phyloP scores from a whole-genome alignment of 2,329 filamentous ascomycete genomes.

The Penicillium expansum region DNA sequence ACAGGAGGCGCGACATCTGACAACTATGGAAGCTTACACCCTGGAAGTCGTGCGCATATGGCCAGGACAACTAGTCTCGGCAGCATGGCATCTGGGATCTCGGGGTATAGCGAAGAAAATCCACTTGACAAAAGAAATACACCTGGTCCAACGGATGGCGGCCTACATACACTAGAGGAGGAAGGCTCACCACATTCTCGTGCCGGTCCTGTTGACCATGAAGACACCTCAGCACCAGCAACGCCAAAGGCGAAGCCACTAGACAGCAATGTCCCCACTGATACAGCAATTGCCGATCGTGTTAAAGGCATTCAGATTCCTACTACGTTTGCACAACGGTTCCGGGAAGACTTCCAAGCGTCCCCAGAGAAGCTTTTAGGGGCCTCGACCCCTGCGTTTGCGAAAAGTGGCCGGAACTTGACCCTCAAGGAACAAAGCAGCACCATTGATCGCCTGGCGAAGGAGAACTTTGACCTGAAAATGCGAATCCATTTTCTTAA shows the following conservation, averaged over 20 bases:
- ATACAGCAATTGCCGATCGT: conserved; percentile 84
- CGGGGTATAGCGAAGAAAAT: conserved; percentile 53
- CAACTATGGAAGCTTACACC: conserved; percentile 22
- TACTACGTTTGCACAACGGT: conserved; percentile 81
- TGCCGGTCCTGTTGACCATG: conserved; percentile 38
- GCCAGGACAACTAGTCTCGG: conserved; percentile 80
- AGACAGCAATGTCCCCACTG: conserved; percentile 66
- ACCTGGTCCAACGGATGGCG: conserved; percentile 44
- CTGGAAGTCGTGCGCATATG: conserved; percentile 47
- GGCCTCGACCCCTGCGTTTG: conserved; percentile 50
- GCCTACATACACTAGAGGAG: conserved; percentile 60
- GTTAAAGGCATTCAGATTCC: conserved; percentile 89
- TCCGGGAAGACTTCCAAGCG: conserved; percentile 66
- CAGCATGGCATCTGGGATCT: conserved; percentile 77
- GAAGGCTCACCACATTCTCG: conserved; percentile 40
- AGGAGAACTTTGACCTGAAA: conserved; percentile 97
- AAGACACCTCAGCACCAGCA: conserved; percentile 55
- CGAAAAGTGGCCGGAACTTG: conserved; percentile 65
- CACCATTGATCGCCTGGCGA: conserved; percentile 92
- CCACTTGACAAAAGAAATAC: conserved; percentile 44
- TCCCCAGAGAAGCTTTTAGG: conserved; percentile 59
- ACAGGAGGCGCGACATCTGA: conserved; percentile 71
- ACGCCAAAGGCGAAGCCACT: conserved; percentile 67
- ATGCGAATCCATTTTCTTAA: conserved; percentile 97
- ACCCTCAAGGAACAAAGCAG: conserved; percentile 97